Percentiles rank a stretch among this genome's conserved stretches.
phyloP scores from a whole-genome alignment of 768 basidiomycete species.

The Tremella fuciformis region DNA sequence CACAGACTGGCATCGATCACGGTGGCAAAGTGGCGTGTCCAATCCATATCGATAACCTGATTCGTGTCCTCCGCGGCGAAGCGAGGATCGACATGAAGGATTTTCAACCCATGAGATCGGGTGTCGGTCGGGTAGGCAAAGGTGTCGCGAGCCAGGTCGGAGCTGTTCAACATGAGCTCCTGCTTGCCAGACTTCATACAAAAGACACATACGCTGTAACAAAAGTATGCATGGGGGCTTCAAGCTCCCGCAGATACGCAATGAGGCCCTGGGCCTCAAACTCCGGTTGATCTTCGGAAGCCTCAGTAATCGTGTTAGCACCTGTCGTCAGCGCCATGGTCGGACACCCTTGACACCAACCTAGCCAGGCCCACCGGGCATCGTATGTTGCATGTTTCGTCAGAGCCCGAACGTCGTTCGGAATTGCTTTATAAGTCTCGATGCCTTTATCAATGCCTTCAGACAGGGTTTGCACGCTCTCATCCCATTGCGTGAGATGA shows the following conservation, averaged over 20 bases:
- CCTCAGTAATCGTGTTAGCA: conserved; percentile 11
- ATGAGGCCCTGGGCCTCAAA: conserved; percentile 16
- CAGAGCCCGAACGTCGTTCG: conserved; percentile 8
- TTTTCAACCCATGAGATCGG: conserved; percentile 17
- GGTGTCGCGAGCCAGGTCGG: conserved; percentile 29
- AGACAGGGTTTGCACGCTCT: conserved; percentile 6
- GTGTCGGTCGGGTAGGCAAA: background rate
- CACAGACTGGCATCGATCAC: background rate
- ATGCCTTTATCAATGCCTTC: background rate
- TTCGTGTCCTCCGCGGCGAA: background rate
- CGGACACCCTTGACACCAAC: conserved; percentile 16
- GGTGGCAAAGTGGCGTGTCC: conserved; percentile 3
- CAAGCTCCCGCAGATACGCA: conserved; percentile 27
- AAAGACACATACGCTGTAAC: conserved; percentile 32
- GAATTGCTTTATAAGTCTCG: background rate
- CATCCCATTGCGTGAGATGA: conserved; percentile 13
- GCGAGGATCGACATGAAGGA: conserved; percentile 14
- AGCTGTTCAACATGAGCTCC: conserved; percentile 8
- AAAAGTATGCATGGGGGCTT: conserved; percentile 36
- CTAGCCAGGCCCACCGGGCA: conserved; percentile 33
- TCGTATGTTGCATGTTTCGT: conserved; percentile 13
- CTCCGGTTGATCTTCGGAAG: background rate
- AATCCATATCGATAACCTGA: background rate
- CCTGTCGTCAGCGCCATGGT: background rate
- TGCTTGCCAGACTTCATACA: background rate